Evolutionary conservation across 1,284 basidiomycete genomes (phyloP).

Genomic region (Austroboletus niveus): DNA sequence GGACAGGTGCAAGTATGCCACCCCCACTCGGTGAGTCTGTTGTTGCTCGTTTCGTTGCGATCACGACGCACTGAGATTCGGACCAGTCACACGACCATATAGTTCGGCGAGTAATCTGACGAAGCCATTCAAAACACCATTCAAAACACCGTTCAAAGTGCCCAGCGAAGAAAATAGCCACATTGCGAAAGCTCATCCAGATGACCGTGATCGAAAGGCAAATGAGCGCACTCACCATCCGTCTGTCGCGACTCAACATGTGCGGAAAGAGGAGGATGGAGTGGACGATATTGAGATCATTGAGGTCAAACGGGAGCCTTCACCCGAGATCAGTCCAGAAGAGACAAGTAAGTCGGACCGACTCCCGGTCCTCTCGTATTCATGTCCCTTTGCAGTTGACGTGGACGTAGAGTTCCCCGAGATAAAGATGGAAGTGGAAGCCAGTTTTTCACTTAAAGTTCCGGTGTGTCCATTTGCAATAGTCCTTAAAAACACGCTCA

Average conservation of each 20-base stretch:
- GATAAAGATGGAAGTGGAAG: conserved; percentile 49
- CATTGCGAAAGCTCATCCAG: neutral
- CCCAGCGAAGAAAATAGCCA: conserved; percentile 9
- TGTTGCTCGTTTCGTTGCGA: neutral
- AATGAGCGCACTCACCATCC: neutral
- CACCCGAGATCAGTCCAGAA: neutral
- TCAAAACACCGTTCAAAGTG: conserved; percentile 37
- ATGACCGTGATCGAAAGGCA: neutral
- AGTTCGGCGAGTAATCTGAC: conserved; percentile 39
- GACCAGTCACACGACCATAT: conserved; percentile 43
- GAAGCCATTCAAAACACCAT: conserved; percentile 48
- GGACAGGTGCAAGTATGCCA: conserved; percentile 15
- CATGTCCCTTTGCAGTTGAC: neutral
- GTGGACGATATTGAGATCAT: conserved; percentile 15
- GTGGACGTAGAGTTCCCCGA: conserved; percentile 38
- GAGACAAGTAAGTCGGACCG: conserved; percentile 8
- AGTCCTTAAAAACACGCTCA: neutral
- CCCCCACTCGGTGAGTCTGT: conserved; percentile 36
- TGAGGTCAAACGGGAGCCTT: neutral
- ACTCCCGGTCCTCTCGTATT: neutral
- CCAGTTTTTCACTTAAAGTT: conserved; percentile 60
- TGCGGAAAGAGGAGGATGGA: neutral
- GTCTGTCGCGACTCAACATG: neutral
- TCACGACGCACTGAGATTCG: neutral
- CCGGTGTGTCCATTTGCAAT: conserved; percentile 40